Evolutionary conservation across 345 rosid species (phyloP).

Genomic region (Orychophragmus violaceus): DNA sequence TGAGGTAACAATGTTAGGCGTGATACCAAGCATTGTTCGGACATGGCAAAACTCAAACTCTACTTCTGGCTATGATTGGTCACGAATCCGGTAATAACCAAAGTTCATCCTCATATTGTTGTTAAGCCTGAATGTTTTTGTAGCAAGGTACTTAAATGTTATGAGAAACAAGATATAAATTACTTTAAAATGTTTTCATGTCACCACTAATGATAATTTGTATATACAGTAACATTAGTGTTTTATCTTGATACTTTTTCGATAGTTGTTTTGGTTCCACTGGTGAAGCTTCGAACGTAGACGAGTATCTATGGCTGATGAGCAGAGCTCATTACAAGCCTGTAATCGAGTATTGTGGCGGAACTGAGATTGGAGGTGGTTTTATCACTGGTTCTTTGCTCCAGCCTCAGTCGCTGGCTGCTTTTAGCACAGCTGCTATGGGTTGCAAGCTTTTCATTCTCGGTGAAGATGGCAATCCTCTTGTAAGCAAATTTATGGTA

Average conservation of each 20-base stretch:
- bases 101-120: constrained; percentile 2
- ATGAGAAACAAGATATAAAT: too few species aligned
- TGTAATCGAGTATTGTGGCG: constrained; percentile 92
- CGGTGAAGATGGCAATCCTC: constrained; percentile 54
- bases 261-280: constrained; percentile 85
- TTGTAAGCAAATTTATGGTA: constrained; percentile 46
- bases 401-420: constrained; percentile 87
- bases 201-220: neutral
- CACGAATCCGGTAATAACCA: constrained; percentile 71
- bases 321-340: constrained; percentile 90
- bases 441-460: constrained; percentile 89
- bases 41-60: constrained; percentile 72
- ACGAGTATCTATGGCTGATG: constrained; percentile 95
- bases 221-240: neutral
- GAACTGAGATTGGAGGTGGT: constrained; percentile 92
- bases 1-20: constrained; percentile 87
- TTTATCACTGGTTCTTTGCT: constrained; percentile 77
- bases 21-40: constrained; percentile 92
- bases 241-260: constrained; percentile 24
- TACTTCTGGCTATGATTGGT: constrained; percentile 82
- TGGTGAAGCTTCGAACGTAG: constrained; percentile 97
- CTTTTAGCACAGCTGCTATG: constrained; percentile 91
- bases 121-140: neutral
- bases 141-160: neutral
- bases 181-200: too few species aligned